A percentile compares a stretch with the other conserved stretches of the same genome.
Conservation (phyloP, 805 yeast species). For the Teunomyces stri region DNA sequence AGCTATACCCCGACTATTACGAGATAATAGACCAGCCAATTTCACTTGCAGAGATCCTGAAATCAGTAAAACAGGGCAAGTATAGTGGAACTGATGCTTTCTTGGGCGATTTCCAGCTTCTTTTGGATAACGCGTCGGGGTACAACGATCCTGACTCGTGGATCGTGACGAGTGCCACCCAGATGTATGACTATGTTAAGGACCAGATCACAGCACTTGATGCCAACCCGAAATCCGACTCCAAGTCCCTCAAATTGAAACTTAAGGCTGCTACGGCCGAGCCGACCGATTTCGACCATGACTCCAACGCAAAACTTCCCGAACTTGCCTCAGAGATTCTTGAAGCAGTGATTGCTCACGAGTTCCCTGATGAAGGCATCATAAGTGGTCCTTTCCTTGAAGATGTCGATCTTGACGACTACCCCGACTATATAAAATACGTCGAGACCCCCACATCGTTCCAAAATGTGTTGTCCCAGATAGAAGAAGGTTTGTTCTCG, state of each 20-base stretch:
- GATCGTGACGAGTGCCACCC: conserved; percentile 64
- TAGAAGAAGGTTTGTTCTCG: not conserved
- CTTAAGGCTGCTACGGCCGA: conserved; percentile 4
- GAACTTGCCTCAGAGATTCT: conserved; percentile 24
- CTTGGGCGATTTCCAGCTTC: conserved; percentile 32
- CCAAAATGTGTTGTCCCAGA: conserved; percentile 42
- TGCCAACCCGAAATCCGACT: conserved; percentile 6
- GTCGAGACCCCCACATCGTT: conserved; percentile 76
- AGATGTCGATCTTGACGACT: conserved; percentile 64
- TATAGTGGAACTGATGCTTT: conserved; percentile 41
- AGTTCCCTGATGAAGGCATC: conserved; percentile 48
- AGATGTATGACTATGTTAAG: conserved; percentile 54
- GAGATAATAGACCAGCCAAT: conserved; percentile 33
- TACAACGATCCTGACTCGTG: conserved; percentile 45
- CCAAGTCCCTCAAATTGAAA: conserved; percentile 11
- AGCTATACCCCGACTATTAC: conserved; percentile 40
- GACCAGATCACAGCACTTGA: conserved; percentile 44
- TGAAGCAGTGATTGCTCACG: conserved; percentile 42
- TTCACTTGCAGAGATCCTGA: conserved; percentile 32
- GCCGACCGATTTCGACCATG: not conserved
- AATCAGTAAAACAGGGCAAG: conserved; percentile 40
- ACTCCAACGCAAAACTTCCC: conserved; percentile 18
- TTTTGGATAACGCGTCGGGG: conserved; percentile 37
- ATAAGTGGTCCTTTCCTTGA: conserved; percentile 73
- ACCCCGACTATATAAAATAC: conserved; percentile 78